Evolutionary conservation across 805 yeast species (phyloP).

Genomic region (Wickerhamiella occidentalis): DNA sequence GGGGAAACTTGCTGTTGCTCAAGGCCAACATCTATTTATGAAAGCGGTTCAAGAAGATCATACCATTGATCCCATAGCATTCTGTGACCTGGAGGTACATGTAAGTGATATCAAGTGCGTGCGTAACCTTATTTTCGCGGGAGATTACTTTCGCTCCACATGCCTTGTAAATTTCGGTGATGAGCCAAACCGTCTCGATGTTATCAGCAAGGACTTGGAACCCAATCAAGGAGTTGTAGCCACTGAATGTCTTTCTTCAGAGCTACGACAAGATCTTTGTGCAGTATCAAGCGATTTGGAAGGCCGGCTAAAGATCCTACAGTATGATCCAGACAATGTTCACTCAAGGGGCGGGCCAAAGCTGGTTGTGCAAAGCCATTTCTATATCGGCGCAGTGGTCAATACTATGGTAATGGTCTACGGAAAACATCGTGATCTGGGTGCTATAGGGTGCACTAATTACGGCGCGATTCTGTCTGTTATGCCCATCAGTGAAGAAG

Average conservation of each 20-base stretch:
- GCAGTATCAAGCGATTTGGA: slow-evolving; percentile 59
- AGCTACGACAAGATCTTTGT: slow-evolving; percentile 41
- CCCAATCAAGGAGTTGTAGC: slow-evolving; percentile 65
- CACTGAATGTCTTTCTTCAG: slow-evolving; percentile 33
- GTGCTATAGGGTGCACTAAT: slow-evolving; percentile 53
- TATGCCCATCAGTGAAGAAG: slow-evolving; percentile 59
- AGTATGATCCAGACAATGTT: slow-evolving; percentile 88
- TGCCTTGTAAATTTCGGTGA: slow-evolving; percentile 85
- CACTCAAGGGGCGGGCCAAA: slow-evolving; percentile 68
- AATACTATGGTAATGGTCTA: slow-evolving; percentile 24
- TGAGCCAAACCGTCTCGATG: slow-evolving; percentile 80
- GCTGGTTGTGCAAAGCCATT: slow-evolving; percentile 55
- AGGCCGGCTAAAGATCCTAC: slow-evolving; percentile 54
- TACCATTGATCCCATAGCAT: slow-evolving; percentile 84
- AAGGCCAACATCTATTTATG: slow-evolving; percentile 71
- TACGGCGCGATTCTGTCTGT: slow-evolving; percentile 75
- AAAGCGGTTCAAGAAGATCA: slow-evolving; percentile 79
- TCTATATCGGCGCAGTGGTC: slow-evolving; percentile 48
- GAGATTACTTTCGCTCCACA: slow-evolving; percentile 67
- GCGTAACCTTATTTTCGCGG: slow-evolving; percentile 68
- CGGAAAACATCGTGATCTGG: slow-evolving; percentile 27
- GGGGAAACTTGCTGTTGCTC: slow-evolving; percentile 73
- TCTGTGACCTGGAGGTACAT: slow-evolving; percentile 71
- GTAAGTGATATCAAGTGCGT: slow-evolving; percentile 69
- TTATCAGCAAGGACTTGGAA: slow-evolving; percentile 66